Conservation (phyloP, 768 basidiomycete species). For the Rhizopogon salebrosus region DNA sequence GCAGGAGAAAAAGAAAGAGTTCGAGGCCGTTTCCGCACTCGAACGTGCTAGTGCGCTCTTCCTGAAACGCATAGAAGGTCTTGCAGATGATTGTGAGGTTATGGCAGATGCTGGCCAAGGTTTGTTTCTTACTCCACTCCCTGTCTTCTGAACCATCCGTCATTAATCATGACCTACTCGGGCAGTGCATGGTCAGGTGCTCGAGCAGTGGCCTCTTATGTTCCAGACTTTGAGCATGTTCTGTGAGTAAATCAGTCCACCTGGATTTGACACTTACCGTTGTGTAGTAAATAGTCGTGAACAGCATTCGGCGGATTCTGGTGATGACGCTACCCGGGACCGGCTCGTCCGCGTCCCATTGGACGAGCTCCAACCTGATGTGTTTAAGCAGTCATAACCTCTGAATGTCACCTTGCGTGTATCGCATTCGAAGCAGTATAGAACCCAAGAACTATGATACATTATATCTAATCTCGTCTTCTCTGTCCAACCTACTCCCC, state of each 20-base stretch:
- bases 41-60: slow-evolving; percentile 60
- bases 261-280: background rate
- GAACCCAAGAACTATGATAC: too few species aligned
- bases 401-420: too few species aligned
- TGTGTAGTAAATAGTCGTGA: slow-evolving; percentile 46
- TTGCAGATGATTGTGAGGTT: slow-evolving; percentile 70
- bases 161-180: background rate
- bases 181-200: slow-evolving; percentile 69
- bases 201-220: slow-evolving; percentile 81
- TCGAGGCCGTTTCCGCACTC: slow-evolving; percentile 67
- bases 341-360: slow-evolving; percentile 68
- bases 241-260: slow-evolving; percentile 36
- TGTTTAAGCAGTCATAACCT: slow-evolving; percentile 9
- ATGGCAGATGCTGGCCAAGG: slow-evolving; percentile 78
- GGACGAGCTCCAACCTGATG: slow-evolving; percentile 48
- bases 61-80: slow-evolving; percentile 59
- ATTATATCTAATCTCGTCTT: too few species aligned
- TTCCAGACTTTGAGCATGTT: slow-evolving; percentile 70
- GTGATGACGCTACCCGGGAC: slow-evolving; percentile 41
- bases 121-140: slow-evolving; percentile 17
- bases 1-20: slow-evolving; percentile 77
- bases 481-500: too few species aligned
- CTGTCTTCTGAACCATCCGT: too few species aligned
- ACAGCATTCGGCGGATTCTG: slow-evolving; percentile 15
- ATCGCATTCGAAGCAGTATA: too few species aligned